phyloP scores from a whole-genome alignment of 1,139 yeast species.

The Debaryomyces psychrophilus region DNA sequence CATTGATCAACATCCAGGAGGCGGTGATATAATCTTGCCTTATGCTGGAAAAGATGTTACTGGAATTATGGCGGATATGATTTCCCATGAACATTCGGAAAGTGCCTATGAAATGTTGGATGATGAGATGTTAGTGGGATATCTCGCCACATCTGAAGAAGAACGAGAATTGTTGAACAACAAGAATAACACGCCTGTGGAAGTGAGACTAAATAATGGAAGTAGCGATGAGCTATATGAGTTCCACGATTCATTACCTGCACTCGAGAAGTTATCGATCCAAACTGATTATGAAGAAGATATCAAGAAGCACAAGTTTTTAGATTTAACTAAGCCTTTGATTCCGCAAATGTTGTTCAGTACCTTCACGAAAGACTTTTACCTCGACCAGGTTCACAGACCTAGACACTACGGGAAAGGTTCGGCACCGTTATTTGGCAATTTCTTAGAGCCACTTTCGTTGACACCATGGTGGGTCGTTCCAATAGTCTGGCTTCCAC shows the following conservation, averaged over 20 bases:
- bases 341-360: constrained; percentile 76
- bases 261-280: constrained; percentile 70
- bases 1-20: constrained; percentile 86
- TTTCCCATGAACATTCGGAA: constrained; percentile 78
- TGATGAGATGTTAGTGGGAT: constrained; percentile 60
- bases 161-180: constrained; percentile 47
- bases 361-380: constrained; percentile 80
- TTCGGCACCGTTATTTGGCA: constrained; percentile 74
- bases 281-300: constrained; percentile 80
- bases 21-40: constrained; percentile 71
- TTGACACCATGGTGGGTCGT: constrained; percentile 66
- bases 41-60: constrained; percentile 87
- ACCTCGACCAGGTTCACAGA: constrained; percentile 93
- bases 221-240: constrained; percentile 33
- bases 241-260: constrained; percentile 66
- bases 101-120: constrained; percentile 87
- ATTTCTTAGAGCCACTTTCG: constrained; percentile 51
- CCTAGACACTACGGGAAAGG: constrained; percentile 87
- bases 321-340: constrained; percentile 83
- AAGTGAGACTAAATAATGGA: constrained; percentile 36
- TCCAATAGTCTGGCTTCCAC: constrained; percentile 88
- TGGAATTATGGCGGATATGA: constrained; percentile 68
- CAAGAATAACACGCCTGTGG: constrained; percentile 45
- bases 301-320: constrained; percentile 74
- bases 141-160: constrained; percentile 49